Evolutionary conservation across 1,139 yeast genomes (phyloP), one percentile per base, ranked within the genome.

Genomic region (Debaryomyces robertsiae): DNA sequence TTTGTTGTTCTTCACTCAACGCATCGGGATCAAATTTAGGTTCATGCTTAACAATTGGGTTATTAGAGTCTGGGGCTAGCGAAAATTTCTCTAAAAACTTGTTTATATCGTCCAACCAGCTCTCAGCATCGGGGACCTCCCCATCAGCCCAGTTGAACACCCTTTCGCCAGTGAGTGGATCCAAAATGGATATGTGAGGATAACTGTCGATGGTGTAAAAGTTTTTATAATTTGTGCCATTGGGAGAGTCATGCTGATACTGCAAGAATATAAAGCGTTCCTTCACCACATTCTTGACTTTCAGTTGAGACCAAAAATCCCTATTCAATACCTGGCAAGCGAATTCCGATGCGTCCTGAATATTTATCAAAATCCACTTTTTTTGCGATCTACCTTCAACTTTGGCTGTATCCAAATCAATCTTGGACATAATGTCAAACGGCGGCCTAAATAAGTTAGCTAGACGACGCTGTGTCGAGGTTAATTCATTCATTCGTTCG

Each of bases 101-200:
- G 23, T 76, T 72, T 1, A 82, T 76, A 35, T 82, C 84, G 31
- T 75, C 73, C 14, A 83, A 58, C 81, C 93, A 91, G 18, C 61
- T 64, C 10, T 64, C 70, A 1, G 75, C 70, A 27, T 66, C 65
- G 0, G 94, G 95, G 1, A 81, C 82, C 32, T 58, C 65, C 10
- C 80, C 81, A 36, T 75, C 76, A 10, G 55, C 53, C 96, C 97
- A 43, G 27, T 40, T 46, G 30, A 41, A 38, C 27, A 33, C 50
- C 17, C 48, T 39, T 38, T 48, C 48, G 24, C 50, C 51, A 9
- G 98, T 93, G 58, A 91, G 79, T 1, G 98, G 97, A 58, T 94
- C 99, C 41, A 94, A 61, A 31, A 94, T 87, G 2, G 97, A 89
- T 31, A 94, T 81, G 58, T 93, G 97, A 1, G 99, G 99, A 55